These are phyloP conservation scores for Eragrostis tef DNA, from an alignment of 202 grass and related monocot genomes.

Conservation along the genomic window DNA sequence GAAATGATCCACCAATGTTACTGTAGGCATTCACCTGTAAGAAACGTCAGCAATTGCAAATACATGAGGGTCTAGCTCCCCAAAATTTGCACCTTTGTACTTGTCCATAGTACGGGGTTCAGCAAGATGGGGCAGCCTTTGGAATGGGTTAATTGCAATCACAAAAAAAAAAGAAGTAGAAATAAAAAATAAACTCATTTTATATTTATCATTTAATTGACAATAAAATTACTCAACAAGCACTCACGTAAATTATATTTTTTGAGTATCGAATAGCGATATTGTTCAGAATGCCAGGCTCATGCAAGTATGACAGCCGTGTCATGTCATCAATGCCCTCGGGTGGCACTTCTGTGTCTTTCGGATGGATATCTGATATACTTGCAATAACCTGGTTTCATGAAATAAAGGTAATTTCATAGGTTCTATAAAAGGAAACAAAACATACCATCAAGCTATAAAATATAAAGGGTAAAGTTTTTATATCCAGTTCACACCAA, in stretches of 20 bases:
- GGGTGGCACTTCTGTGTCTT: slow-evolving; percentile 62
- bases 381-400: slow-evolving; percentile 57
- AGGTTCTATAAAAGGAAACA: slow-evolving; percentile 4
- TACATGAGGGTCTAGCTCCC: slow-evolving; percentile 84
- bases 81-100: slow-evolving; percentile 76
- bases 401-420: slow-evolving; percentile 1
- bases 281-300: slow-evolving; percentile 83
- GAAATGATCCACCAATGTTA: slow-evolving; percentile 40
- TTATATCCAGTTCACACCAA: background rate
- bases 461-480: slow-evolving; percentile 17
- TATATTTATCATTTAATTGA: slow-evolving; percentile 9
- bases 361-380: slow-evolving; percentile 62
- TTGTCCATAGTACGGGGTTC: slow-evolving; percentile 67
- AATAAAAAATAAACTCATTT: slow-evolving; percentile 44
- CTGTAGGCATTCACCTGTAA: slow-evolving; percentile 74
- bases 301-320: slow-evolving; percentile 76
- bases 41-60: slow-evolving; percentile 86
- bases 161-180: slow-evolving; percentile 36
- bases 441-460: slow-evolving; percentile 6
- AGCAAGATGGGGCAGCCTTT: slow-evolving; percentile 81
- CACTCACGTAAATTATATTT: slow-evolving; percentile 82
- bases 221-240: slow-evolving; percentile 29
- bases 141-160: slow-evolving; percentile 95
- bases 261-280: slow-evolving; percentile 64
- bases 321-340: slow-evolving; percentile 84